phyloP scores from a whole-genome alignment of 352 stramenopile genomes.

The Achlya hypogyna region DNA sequence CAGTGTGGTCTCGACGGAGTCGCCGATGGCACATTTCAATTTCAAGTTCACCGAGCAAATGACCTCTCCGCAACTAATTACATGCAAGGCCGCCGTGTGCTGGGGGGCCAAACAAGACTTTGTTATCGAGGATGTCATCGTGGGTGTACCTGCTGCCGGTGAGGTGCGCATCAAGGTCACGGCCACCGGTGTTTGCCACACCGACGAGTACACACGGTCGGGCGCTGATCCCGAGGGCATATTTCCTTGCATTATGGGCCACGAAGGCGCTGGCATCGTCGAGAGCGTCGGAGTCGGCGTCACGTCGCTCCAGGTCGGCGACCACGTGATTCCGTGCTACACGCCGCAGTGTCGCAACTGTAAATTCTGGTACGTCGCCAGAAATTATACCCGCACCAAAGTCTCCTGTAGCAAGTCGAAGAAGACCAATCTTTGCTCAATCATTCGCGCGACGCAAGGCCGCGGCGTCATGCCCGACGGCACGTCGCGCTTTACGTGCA shows the following conservation, averaged over 20 bases:
- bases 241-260: constrained; percentile 82
- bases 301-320: constrained; percentile 69
- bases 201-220: constrained; percentile 80
- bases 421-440: constrained; percentile 82
- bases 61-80: constrained; percentile 44
- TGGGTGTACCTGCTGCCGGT: constrained; percentile 46
- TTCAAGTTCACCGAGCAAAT: neutral
- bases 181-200: constrained; percentile 80
- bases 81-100: constrained; percentile 84
- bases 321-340: constrained; percentile 95
- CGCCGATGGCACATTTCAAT: neutral
- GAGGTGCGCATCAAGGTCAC: constrained; percentile 81
- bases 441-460: constrained; percentile 73
- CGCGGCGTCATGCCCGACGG: constrained; percentile 72
- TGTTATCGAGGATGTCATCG: constrained; percentile 73
- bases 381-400: neutral
- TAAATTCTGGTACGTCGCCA: constrained; percentile 62
- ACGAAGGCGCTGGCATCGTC: constrained; percentile 76
- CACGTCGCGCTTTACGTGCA: constrained; percentile 78
- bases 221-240: constrained; percentile 65
- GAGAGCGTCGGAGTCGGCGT: constrained; percentile 73
- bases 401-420: constrained; percentile 43
- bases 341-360: constrained; percentile 85
- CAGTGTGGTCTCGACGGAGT: no score
- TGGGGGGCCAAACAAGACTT: constrained; percentile 80